Evolutionary conservation across 306 rosid genomes (phyloP).

Genomic region (Psophocarpus tetragonolobus): DNA sequence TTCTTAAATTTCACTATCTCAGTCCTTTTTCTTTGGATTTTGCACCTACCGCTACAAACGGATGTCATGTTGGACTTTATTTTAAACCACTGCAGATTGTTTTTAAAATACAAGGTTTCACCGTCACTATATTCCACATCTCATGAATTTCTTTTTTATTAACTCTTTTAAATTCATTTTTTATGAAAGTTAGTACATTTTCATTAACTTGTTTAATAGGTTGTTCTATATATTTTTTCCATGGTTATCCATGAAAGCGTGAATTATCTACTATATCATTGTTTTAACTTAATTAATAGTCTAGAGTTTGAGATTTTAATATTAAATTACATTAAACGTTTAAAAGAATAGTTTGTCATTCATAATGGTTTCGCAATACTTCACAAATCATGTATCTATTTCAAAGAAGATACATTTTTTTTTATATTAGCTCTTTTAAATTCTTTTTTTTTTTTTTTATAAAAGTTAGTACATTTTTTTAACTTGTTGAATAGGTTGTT

Average conservation of each 20-base stretch:
- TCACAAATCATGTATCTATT: no score
- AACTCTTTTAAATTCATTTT: not conserved
- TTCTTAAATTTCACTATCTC: conserved; percentile 49
- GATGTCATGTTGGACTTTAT: conserved; percentile 9
- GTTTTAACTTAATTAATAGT: no score
- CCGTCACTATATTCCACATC: not conserved
- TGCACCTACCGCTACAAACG: conserved; percentile 44
- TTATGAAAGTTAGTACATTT: not conserved
- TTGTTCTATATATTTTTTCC: no score
- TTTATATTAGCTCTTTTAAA: no score
- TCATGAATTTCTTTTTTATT: not conserved
- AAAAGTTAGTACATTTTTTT: not conserved
- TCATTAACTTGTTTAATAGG: not conserved
- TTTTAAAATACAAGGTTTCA: not conserved
- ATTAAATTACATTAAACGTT: no score
- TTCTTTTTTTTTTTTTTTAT: no score
- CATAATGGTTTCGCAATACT: no score
- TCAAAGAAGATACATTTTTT: no score
- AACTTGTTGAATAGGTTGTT: not conserved
- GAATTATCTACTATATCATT: no score
- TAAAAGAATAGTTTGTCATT: no score
- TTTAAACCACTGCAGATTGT: not conserved
- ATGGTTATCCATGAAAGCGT: no score
- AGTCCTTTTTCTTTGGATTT: conserved; percentile 47
- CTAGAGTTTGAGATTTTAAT: no score